Percentiles rank a stretch among this genome's conserved stretches.
Conservation (phyloP, 1,284 basidiomycete species). For the Ganoderma multipileum region DNA sequence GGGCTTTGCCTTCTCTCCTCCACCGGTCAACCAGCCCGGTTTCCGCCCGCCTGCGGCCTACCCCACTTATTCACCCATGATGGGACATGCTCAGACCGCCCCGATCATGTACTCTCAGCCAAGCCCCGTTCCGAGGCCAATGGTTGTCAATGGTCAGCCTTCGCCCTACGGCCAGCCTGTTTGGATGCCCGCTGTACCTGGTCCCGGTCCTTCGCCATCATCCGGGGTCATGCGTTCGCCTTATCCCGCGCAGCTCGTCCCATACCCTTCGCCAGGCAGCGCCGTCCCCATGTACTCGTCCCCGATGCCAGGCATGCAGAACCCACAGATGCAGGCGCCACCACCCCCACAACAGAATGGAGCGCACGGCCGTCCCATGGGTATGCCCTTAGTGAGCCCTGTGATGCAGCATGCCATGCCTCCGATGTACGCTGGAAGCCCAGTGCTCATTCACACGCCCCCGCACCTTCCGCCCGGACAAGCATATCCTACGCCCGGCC, state of each 20-base stretch:
- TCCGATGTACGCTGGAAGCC: slow-evolving; percentile 69
- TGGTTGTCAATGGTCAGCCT: slow-evolving; percentile 61
- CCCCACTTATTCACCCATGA: slow-evolving; percentile 68
- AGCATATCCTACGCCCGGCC: slow-evolving; percentile 34
- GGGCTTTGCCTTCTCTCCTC: slow-evolving; percentile 44
- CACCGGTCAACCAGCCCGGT: slow-evolving; percentile 43
- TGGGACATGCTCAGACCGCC: slow-evolving; percentile 71
- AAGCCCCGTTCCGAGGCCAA: slow-evolving; percentile 67
- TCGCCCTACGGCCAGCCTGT: slow-evolving; percentile 65
- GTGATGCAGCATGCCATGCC: slow-evolving; percentile 62
- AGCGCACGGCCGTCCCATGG: slow-evolving; percentile 52
- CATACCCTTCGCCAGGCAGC: slow-evolving; percentile 62
- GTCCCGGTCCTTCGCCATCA: slow-evolving; percentile 52
- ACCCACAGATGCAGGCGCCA: slow-evolving; percentile 12
- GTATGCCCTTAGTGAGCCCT: slow-evolving; percentile 68
- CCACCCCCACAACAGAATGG: slow-evolving; percentile 51
- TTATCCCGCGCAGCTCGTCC: slow-evolving; percentile 68
- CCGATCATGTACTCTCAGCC: slow-evolving; percentile 65
- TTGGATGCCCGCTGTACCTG: slow-evolving; percentile 64
- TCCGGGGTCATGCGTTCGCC: slow-evolving; percentile 65
- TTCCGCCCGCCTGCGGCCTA: slow-evolving; percentile 58
- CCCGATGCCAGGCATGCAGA: slow-evolving; percentile 50
- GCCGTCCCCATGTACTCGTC: slow-evolving; percentile 56
- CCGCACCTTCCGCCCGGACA: slow-evolving; percentile 35
- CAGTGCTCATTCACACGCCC: slow-evolving; percentile 68